phyloP scores from a whole-genome alignment of 441 rosid genomes.

The Populus hybrid region DNA sequence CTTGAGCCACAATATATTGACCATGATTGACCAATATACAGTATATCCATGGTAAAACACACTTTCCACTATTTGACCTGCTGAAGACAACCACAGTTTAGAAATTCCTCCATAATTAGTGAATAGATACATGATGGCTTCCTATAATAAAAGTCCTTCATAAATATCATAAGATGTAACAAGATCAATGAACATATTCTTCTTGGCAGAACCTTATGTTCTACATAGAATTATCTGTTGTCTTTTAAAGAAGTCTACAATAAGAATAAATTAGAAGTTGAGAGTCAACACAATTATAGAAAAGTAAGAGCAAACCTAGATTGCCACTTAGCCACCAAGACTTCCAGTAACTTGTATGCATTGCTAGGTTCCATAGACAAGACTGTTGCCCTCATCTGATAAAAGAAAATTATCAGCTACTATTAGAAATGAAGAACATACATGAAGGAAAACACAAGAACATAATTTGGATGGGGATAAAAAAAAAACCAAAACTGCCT shows the following conservation, averaged over 20 bases:
- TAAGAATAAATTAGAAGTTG: not conserved
- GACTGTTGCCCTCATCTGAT: constrained; percentile 68
- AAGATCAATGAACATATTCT: not conserved
- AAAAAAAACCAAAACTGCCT: not conserved
- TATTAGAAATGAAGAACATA: not conserved
- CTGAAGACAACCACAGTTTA: constrained; percentile 20
- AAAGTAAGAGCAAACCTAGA: constrained; percentile 57
- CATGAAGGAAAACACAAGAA: not conserved
- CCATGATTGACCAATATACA: constrained; percentile 72
- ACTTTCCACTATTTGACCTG: constrained; percentile 58
- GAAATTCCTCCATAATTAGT: not conserved
- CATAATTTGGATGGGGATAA: not conserved
- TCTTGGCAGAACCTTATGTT: not conserved
- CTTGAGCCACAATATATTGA: constrained; percentile 48
- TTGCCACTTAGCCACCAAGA: constrained; percentile 68
- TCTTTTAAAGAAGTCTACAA: not conserved
- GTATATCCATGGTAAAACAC: constrained; percentile 75
- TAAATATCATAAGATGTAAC: not conserved
- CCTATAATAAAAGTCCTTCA: not conserved
- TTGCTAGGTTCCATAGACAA: constrained; percentile 58
- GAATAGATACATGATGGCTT: not conserved
- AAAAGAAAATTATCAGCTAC: constrained; percentile 11
- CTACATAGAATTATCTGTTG: not conserved
- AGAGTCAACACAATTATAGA: constrained; percentile 2
- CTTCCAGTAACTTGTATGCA: constrained; percentile 61